Percentiles rank a stretch among this genome's conserved stretches.
These are phyloP conservation scores for Ascosphaera apis DNA, from an alignment of 2,329 filamentous ascomycete species.

Conservation along the genomic window DNA sequence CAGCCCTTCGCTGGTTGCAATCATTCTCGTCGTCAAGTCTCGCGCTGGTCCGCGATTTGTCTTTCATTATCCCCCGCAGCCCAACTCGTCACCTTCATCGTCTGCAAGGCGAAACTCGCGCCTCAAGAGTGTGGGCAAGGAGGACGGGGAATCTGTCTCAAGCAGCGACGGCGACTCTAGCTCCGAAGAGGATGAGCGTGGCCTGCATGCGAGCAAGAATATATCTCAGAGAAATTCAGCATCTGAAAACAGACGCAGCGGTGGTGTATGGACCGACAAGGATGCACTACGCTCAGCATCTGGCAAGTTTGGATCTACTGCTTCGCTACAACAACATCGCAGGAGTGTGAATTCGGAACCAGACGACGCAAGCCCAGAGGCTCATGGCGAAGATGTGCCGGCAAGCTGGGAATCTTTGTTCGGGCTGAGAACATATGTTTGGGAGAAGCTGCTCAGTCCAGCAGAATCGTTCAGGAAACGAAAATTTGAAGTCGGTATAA, in stretches of 20 bases:
- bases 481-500: slow-evolving; percentile 59
- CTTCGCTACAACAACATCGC: slow-evolving; percentile 4
- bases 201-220: neutral
- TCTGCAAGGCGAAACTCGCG: slow-evolving; percentile 13
- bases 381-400: slow-evolving; percentile 7
- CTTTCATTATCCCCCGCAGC: slow-evolving; percentile 59
- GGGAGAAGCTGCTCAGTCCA: slow-evolving; percentile 61
- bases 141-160: slow-evolving; percentile 17
- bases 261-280: slow-evolving; percentile 1
- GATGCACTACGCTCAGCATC: neutral
- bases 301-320: neutral
- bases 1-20: slow-evolving; percentile 38
- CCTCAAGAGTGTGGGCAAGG: slow-evolving; percentile 11
- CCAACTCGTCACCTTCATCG: slow-evolving; percentile 14
- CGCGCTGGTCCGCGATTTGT: slow-evolving; percentile 61
- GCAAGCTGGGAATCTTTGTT: slow-evolving; percentile 37
- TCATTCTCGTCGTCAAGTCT: slow-evolving; percentile 52
- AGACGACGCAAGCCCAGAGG: slow-evolving; percentile 12
- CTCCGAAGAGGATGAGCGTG: slow-evolving; percentile 17
- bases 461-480: slow-evolving; percentile 55
- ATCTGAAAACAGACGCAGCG: neutral
- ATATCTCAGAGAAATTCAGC: neutral
- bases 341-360: slow-evolving; percentile 11
- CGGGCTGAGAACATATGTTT: slow-evolving; percentile 50
- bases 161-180: slow-evolving; percentile 16